phyloP scores from a whole-genome alignment of 257 asterid genomes.

The Vinca minor region DNA sequence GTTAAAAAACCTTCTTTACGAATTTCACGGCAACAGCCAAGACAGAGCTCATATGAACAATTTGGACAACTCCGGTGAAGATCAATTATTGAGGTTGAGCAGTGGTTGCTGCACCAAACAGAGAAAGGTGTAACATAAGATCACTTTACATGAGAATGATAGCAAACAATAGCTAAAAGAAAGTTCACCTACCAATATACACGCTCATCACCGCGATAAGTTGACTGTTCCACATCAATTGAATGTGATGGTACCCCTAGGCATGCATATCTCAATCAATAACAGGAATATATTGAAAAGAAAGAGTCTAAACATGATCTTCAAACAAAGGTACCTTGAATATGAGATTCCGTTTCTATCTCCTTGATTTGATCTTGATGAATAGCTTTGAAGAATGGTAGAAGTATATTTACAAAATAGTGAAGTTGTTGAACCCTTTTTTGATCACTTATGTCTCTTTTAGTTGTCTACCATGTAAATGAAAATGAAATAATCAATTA shows the following conservation, averaged over 20 bases:
- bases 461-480: conserved; percentile 40
- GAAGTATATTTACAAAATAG: conserved; percentile 46
- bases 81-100: conserved; percentile 92
- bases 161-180: conserved; percentile 8
- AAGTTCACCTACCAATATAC: conserved; percentile 57
- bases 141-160: conserved; percentile 4
- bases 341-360: conserved; percentile 47
- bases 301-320: not conserved
- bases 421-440: conserved; percentile 58
- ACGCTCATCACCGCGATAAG: conserved; percentile 56
- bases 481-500: conserved; percentile 15
- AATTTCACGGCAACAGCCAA: conserved; percentile 64
- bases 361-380: conserved; percentile 61
- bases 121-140: conserved; percentile 7
- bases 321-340: conserved; percentile 38
- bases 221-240: conserved; percentile 45
- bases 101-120: conserved; percentile 55
- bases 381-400: conserved; percentile 53
- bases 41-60: conserved; percentile 81
- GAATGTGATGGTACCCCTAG: conserved; percentile 46
- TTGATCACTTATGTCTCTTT: conserved; percentile 36
- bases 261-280: conserved; percentile 19
- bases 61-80: conserved; percentile 84
- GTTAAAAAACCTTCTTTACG: conserved; percentile 40
- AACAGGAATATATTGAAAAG: not conserved